Base-by-base conservation (phyloP, 805 yeast species). In the Starmerella floris region DNA sequence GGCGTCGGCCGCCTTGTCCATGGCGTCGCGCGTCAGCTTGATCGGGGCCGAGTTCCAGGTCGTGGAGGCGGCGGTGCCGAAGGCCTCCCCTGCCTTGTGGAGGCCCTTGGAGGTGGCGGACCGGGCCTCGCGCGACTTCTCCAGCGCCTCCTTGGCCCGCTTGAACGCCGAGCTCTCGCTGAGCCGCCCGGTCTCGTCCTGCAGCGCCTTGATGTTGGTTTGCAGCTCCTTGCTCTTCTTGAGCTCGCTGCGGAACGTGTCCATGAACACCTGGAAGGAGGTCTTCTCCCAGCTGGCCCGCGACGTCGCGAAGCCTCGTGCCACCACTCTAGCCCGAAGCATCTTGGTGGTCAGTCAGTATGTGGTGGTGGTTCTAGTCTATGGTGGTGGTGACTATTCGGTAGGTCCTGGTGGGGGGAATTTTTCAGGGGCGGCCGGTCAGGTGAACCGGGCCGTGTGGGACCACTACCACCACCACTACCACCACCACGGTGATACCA, bases 11-110 rank as follows among this genome's bases (percentile, higher is more conserved):
- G 95, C 77, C 40, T 73, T 72, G 45, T 70, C 72, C n/a, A 84
- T 88, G 0, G 85, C 84, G 35, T 75, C 70, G 56, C 97, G 73
- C n/a, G 95, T 87, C 38, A 79, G 80, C 60, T 79, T 77, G 47
- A 94, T 91, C 34, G 88, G 82, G 21, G 91, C 83, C 1, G 95
- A 84, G 48, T 91, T 95, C 98, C 98, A 91, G 1, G 96, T 95
- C 46, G 78, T 79, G 31, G 73, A 68, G 3, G 95, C 97, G 35
- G 77, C 94, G 44, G 73, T 79, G 42, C 95, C 97, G 28, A 91
- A 84, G 31, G 77, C 88, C 55, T 81, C 83, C n/a, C 96, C 96
- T 4, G 97, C 91, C 63, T 81, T 82, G 55, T 76, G 73, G 42
- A 83, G 74, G 34, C 84, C 79, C 59, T 81, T 74, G 13, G 81